Conservation (phyloP, 768 basidiomycete genomes). For the Candolleomyces eurysporus region DNA sequence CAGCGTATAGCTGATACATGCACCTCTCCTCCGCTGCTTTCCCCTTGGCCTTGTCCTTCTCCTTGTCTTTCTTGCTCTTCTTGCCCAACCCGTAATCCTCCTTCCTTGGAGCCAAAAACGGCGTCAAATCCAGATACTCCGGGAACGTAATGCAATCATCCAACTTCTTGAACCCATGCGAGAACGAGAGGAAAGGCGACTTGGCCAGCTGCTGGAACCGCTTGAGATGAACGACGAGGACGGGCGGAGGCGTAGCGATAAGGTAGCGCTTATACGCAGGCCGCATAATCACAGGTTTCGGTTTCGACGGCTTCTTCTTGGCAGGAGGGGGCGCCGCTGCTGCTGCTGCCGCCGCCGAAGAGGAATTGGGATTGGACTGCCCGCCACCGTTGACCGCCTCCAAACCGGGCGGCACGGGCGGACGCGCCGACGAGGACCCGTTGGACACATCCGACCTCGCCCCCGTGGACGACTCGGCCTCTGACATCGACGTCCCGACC, state of each 20-base stretch:
- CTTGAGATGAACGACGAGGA: constrained; percentile 91
- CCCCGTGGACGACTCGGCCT: constrained; percentile 16
- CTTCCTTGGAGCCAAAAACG: constrained; percentile 81
- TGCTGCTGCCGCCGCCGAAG: constrained; percentile 3
- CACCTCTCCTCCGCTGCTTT: constrained; percentile 15
- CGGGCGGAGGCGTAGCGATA: constrained; percentile 79
- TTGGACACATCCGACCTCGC: not conserved
- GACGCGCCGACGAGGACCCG: not conserved
- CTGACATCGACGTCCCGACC: constrained; percentile 23
- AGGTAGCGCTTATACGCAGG: constrained; percentile 95
- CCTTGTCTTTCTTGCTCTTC: constrained; percentile 10
- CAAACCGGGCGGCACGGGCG: not conserved
- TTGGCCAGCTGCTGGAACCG: constrained; percentile 86
- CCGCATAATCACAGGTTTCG: constrained; percentile 70
- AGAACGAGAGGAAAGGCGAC: constrained; percentile 58
- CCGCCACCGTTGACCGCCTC: not conserved
- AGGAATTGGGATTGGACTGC: too few relatives aligned
- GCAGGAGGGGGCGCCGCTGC: constrained; percentile 1
- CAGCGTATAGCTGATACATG: constrained; percentile 65
- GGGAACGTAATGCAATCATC: constrained; percentile 93
- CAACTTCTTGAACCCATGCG: constrained; percentile 79
- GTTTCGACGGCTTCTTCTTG: constrained; percentile 28
- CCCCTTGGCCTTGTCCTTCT: constrained; percentile 9
- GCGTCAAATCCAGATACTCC: constrained; percentile 77
- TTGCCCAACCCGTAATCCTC: constrained; percentile 59